Evolutionary conservation across 202 grass and related monocot genomes (phyloP), one percentile per base, ranked within the genome.

Genomic region (Zoysia matrella): DNA sequence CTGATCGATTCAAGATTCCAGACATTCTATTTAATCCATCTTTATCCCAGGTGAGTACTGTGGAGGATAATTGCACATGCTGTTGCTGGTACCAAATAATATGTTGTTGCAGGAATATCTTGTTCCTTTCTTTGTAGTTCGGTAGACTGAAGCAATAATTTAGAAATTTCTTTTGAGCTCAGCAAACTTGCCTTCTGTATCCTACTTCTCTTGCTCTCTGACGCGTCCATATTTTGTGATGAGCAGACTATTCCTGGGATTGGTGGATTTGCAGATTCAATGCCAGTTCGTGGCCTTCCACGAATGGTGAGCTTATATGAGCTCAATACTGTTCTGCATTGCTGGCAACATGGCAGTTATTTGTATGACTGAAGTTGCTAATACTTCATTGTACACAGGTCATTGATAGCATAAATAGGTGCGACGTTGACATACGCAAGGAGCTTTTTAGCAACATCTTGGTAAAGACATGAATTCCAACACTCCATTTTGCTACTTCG

Each of bases 1-100:
- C 97, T 36, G 93, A 99, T 85, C 96, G 97, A 96, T 99, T 99
- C 84, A 99, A 99, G 91, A 82, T 96, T 90, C 93, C 93, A 80
- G 97, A 96, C 82, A 85, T 99, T 88, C 79, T 99, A 65, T 99
- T 99, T 80, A 99, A 99, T 78, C 93, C 96, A 79, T 90, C 88
- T 80, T 82, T 99, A 71, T 90, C 91, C 48, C 93, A 93, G 96
- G 96, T 99, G 87, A 90, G 75, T 39, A 76, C 22, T 58, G 41
- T 75, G 61, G 71, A 72, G 77, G 71, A 9, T 30, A 18, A 49
- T 72, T 67, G 11, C 73, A 86, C 71, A 43, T 77, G 16, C 55
- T 76, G 39, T 1, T 76, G 52, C 40, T 89, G 65, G 43, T 52
- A 52, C 47, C 77, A 61, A 47, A 64, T 78, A 58, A 2, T 49